A percentile compares a stretch with the other conserved stretches of the same genome.
phyloP scores from a whole-genome alignment of 2,329 filamentous ascomycete genomes.

The Fusarium torreyae region DNA sequence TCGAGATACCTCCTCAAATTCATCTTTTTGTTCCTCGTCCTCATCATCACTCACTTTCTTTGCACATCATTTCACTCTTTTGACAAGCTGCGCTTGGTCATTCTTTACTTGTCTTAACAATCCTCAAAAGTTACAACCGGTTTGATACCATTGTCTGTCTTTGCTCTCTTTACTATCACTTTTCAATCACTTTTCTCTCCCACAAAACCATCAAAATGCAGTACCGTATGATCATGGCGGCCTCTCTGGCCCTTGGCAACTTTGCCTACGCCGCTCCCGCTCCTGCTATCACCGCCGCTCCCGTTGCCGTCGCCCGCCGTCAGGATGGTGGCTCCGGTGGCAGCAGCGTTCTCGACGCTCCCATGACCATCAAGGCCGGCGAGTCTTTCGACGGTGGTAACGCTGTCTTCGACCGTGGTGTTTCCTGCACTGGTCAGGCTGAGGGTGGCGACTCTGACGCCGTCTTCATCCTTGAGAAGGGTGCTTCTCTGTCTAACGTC shows the following conservation, averaged over 20 bases:
- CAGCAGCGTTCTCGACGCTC: constrained; percentile 46
- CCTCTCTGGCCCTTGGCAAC: constrained; percentile 45
- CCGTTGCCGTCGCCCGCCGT: constrained; percentile 35
- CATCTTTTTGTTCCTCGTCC: constrained; percentile 15
- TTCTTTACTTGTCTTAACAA: constrained; percentile 34
- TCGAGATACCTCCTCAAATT: neutral
- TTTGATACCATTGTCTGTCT: constrained; percentile 40
- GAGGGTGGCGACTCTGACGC: constrained; percentile 57
- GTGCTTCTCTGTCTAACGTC: constrained; percentile 62
- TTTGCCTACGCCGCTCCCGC: constrained; percentile 43
- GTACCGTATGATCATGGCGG: constrained; percentile 49
- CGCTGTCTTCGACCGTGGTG: constrained; percentile 49
- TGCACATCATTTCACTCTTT: constrained; percentile 41
- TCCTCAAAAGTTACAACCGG: constrained; percentile 35
- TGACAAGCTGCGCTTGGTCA: constrained; percentile 49
- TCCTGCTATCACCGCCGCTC: constrained; percentile 40
- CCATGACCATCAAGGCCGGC: constrained; percentile 48
- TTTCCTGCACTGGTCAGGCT: constrained; percentile 46
- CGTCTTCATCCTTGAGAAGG: constrained; percentile 59
- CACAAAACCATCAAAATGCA: constrained; percentile 43
- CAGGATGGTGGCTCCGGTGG: constrained; percentile 31
- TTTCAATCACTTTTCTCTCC: constrained; percentile 2
- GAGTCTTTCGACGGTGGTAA: constrained; percentile 51
- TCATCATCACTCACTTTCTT: constrained; percentile 42
- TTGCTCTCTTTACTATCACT: constrained; percentile 2